A percentile compares a stretch with the other conserved stretches of the same genome.
phyloP scores from a whole-genome alignment of 1,139 yeast species.

The Torulaspora globosa region DNA sequence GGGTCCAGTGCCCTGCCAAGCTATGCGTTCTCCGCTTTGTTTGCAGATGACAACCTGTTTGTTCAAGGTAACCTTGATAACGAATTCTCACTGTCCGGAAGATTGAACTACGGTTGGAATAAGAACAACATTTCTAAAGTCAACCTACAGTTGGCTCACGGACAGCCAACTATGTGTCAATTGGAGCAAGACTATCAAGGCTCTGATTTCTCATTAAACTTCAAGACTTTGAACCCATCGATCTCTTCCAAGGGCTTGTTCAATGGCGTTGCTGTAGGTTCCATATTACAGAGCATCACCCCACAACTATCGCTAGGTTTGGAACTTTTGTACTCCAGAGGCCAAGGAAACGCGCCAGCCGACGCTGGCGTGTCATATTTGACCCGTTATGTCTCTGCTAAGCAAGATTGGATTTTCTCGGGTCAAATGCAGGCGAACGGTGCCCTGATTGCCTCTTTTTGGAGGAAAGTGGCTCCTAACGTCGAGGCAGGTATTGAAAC shows the following conservation, averaged over 20 bases:
- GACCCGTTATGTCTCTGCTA: constrained; percentile 80
- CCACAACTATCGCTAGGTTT: constrained; percentile 83
- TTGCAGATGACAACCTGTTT: constrained; percentile 80
- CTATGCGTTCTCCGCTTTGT: constrained; percentile 86
- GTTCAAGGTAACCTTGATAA: constrained; percentile 90
- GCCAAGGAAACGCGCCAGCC: constrained; percentile 74
- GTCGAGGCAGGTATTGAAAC: constrained; percentile 98
- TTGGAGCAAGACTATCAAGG: constrained; percentile 95
- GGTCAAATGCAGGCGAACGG: constrained; percentile 96
- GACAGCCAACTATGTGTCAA: constrained; percentile 93
- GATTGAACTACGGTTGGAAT: constrained; percentile 91
- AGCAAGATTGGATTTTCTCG: constrained; percentile 77
- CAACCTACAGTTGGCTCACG: constrained; percentile 81
- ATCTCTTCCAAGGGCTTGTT: constrained; percentile 64
- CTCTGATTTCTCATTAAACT: constrained; percentile 77
- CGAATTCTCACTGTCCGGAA: constrained; percentile 80
- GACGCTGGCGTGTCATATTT: constrained; percentile 90
- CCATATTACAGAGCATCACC: constrained; percentile 84
- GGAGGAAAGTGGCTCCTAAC: constrained; percentile 87
- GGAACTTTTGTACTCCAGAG: constrained; percentile 83
- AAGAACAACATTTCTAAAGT: constrained; percentile 74
- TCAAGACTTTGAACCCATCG: constrained; percentile 89
- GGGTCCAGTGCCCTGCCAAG: constrained; percentile 88
- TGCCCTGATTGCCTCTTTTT: constrained; percentile 80
- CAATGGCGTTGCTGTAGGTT: constrained; percentile 89